Evolutionary conservation across 257 asterid genomes (phyloP), one percentile per base, ranked within the genome.

Genomic region (Voacanga thouarsii): DNA sequence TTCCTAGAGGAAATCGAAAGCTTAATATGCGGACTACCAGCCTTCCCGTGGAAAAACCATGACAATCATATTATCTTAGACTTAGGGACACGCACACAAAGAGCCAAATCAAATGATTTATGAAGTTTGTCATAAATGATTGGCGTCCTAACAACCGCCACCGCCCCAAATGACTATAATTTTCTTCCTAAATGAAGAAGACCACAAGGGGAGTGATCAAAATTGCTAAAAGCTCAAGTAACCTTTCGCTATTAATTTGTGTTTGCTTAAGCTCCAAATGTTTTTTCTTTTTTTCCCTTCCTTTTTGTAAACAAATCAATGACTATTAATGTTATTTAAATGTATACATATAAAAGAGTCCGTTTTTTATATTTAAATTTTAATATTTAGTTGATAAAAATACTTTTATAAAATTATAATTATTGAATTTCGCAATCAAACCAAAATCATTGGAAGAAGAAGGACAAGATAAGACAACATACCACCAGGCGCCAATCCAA

Each of bases 61-160:
- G 7, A 6, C 10, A 47, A 47, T 71, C 82, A 78, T 78, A 69
- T 60, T 82, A 68, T 74, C 85, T 79, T 82, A n/a, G 64, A 43
- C 50, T 26, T 19, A 37, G 81, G 77, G 71, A 64, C 51, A 70
- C 75, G 74, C 43, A 57, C 68, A 65, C 74, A 74, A 74, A 82
- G 82, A 33, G 37, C 37, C 78, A 78, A 82, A 47, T 53, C 71
- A 26, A 56, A 69, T 41, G 37, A 15, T 6, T 53, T 30, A 7
- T 5, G 4, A 4, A 7, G 61, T 28, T 73, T 33, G 33, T 19
- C 55, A 24, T 2, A 44, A 16, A 8, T 19, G 37, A 53, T 73
- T 73, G 37, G 60, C 53, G 21, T 73, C 77, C 37, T 72, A 73
- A 73, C 77, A 4, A 55, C 37, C 77, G 33, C 44, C 16, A 2